A percentile compares a stretch with the other conserved stretches of the same genome.
Conservation (phyloP, 331 rosid genomes). For the Ulmus americana region DNA sequence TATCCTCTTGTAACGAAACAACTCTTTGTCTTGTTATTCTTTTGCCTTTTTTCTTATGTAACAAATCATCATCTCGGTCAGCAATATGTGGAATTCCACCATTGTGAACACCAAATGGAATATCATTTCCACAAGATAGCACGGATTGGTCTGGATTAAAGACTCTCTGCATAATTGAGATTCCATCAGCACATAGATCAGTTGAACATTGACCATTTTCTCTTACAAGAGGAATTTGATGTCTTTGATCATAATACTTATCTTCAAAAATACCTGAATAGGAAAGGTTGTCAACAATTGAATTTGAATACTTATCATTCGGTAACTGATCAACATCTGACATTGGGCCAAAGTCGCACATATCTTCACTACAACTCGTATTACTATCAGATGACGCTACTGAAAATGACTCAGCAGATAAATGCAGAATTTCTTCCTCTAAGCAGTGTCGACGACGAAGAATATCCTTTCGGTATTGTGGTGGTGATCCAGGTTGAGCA, state of each 20-base stretch:
- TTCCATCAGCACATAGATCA: slow-evolving; percentile 34
- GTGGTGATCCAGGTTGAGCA: slow-evolving; percentile 72
- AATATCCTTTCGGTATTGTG: slow-evolving; percentile 85
- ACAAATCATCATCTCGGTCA: slow-evolving; percentile 34
- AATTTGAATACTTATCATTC: slow-evolving; percentile 29
- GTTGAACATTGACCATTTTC: slow-evolving; percentile 38
- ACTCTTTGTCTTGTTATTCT: slow-evolving; percentile 59
- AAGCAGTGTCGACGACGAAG: slow-evolving; percentile 87
- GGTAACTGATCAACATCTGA: slow-evolving; percentile 33
- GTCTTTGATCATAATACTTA: slow-evolving; percentile 30
- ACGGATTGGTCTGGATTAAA: slow-evolving; percentile 3
- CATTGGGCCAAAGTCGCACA: slow-evolving; percentile 34
- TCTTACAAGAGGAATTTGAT: slow-evolving; percentile 27
- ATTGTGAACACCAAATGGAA: slow-evolving; percentile 31
- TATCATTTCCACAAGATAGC: slow-evolving; percentile 24
- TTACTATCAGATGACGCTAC: slow-evolving; percentile 89
- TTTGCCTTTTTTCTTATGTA: slow-evolving; percentile 44
- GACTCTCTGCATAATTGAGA: slow-evolving; percentile 14
- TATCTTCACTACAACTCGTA: slow-evolving; percentile 73
- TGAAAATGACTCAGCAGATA: slow-evolving; percentile 79
- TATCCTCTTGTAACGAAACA: slow-evolving; percentile 41
- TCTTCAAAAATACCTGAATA: slow-evolving; percentile 30
- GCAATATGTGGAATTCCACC: slow-evolving; percentile 22
- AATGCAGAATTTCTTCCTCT: slow-evolving; percentile 86
- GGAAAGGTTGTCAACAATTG: slow-evolving; percentile 31